A percentile compares a stretch with the other conserved stretches of the same genome.
These are phyloP conservation scores for Rhodotorula kratochvilovae DNA, from an alignment of 768 basidiomycete species.

Conservation along the genomic window DNA sequence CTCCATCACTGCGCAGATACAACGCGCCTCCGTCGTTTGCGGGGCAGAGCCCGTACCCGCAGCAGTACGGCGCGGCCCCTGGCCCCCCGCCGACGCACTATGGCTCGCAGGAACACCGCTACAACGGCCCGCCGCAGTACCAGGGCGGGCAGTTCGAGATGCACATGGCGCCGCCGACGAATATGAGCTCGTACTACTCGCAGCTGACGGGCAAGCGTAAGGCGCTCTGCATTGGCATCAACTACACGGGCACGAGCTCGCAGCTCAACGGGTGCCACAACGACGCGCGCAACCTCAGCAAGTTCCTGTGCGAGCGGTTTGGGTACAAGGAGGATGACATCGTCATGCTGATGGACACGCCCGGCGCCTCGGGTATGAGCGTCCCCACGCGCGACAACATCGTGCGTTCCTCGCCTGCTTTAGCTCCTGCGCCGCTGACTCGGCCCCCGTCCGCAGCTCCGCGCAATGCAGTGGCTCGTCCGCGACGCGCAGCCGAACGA, in stretches of 20 bases:
- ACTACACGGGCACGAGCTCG: constrained; percentile 60
- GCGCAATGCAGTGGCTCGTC: constrained; percentile 91
- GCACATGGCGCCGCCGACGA: constrained; percentile 28
- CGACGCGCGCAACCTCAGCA: constrained; percentile 73
- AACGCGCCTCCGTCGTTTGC: constrained; percentile 16
- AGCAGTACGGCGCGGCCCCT: constrained; percentile 6
- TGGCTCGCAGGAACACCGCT: constrained; percentile 12
- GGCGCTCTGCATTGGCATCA: constrained; percentile 81
- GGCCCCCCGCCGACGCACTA: constrained; percentile 37
- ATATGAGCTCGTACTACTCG: constrained; percentile 35
- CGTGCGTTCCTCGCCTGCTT: constrained; percentile 49
- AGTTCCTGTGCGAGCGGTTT: constrained; percentile 56
- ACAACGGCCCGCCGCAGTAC: constrained; percentile 36
- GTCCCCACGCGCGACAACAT: constrained; percentile 79
- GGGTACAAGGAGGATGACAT: constrained; percentile 74
- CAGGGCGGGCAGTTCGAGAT: constrained; percentile 36
- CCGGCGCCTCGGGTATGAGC: constrained; percentile 56
- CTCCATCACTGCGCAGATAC: constrained; percentile 4
- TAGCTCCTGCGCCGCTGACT: neutral
- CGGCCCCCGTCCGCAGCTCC: constrained; percentile 50
- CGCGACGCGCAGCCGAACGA: constrained; percentile 71
- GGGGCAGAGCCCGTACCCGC: constrained; percentile 10
- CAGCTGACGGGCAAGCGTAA: constrained; percentile 66
- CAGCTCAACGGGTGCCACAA: constrained; percentile 83
- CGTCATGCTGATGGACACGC: constrained; percentile 76